These are phyloP conservation scores for barley (Hordeum vulgare) DNA, from an alignment of 176 grass and related monocot genomes.

Conservation along the genomic window DNA sequence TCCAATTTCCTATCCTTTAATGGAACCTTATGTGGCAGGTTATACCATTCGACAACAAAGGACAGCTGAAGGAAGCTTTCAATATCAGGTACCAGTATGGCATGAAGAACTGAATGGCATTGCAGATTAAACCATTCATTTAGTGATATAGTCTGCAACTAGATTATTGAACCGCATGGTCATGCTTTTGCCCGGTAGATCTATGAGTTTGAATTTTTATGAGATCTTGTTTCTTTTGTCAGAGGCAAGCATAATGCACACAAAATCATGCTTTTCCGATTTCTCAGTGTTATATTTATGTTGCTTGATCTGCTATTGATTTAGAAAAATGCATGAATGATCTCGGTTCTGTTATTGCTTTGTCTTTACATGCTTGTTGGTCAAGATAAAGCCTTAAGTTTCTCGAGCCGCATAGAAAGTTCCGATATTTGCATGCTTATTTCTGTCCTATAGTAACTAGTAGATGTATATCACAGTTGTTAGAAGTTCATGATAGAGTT, in stretches of 20 bases:
- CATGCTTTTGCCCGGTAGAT: background rate
- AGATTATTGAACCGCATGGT: background rate
- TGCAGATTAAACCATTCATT: background rate
- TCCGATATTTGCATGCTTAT: background rate
- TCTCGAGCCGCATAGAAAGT: background rate
- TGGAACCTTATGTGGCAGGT: constrained; percentile 47
- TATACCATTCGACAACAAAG: constrained; percentile 99
- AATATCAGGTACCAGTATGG: constrained; percentile 79
- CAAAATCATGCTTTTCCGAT: background rate
- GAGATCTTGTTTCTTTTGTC: background rate
- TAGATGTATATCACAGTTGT: background rate
- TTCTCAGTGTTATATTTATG: background rate
- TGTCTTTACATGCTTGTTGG: background rate
- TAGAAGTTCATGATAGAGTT: background rate
- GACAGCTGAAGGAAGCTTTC: constrained; percentile 99
- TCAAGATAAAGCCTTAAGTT: background rate
- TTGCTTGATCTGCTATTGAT: background rate
- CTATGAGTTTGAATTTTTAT: background rate
- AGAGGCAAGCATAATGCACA: background rate
- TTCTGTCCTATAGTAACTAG: background rate
- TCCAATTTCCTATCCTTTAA: background rate
- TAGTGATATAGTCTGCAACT: background rate
- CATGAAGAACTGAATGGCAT: background rate
- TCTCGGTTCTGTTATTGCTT: background rate
- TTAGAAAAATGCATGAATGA: background rate